Evolutionary conservation across 148 eudicot genomes (phyloP), one percentile per base, ranked within the genome.

Genomic region (Cornus controversa): DNA sequence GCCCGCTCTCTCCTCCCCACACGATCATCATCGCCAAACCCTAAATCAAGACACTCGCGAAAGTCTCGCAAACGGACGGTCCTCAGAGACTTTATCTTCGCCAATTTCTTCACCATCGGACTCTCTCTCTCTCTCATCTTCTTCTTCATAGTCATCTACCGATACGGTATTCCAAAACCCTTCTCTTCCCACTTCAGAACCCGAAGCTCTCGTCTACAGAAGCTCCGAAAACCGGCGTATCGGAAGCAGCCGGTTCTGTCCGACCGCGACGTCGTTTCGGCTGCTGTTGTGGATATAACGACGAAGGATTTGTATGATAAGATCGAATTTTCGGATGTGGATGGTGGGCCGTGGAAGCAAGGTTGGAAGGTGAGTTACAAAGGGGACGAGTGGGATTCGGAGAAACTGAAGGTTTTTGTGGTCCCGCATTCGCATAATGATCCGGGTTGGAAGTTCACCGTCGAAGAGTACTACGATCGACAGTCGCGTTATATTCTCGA

Each of bases 401-500:
- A 96, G 87, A 96, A 89, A 58, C 58, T 96, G 85, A 96, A 96
- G 87, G 72, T 96, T 11, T 85, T 96, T 78, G 99, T 93, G 29
- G 98, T 91, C 5, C 98, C 98, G 0, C 99, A 96, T 82, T 96
- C 99, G 64, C 99, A 96, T 83, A 96, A 96, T 84, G 99, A 96
- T 90, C 99, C 99, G 27, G 99, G 99, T 24, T 96, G 99, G 99
- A 96, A 91, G 74, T 83, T 89, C 24, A 96, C 99, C 73, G 99
- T 96, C 68, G 97, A 96, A 16, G 97, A 96, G 86, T 96, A 96
- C 79, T 96, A 96, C 79, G 90, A 89, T 36, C 82, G 87, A 27
- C 99, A 96, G 76, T 89, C 93, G 22, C 81, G 89, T 54, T 97
- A 92, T 75, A 96, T 96, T 71, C 94, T 96, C 66, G 95, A 96